Conservation (phyloP, 768 basidiomycete genomes). For the Krasilnikovozyma curviuscula region DNA sequence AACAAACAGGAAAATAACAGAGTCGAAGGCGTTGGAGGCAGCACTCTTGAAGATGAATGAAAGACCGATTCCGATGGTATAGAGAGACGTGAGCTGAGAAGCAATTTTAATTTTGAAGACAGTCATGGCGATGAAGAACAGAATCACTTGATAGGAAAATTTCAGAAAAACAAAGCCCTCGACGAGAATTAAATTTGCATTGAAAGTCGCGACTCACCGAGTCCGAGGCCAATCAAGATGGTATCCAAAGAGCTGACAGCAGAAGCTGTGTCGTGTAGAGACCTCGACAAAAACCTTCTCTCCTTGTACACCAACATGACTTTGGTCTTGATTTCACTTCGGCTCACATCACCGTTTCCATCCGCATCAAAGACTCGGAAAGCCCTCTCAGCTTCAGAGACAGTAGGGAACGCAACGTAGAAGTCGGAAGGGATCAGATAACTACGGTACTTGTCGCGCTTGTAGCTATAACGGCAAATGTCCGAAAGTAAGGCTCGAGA, state of each 20-base stretch:
- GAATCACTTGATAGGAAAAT: constrained; percentile 44
- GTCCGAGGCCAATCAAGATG: no score
- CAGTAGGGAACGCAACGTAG: constrained; percentile 44
- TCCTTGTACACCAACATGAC: constrained; percentile 58
- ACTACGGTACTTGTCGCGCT: constrained; percentile 32
- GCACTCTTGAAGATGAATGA: constrained; percentile 66
- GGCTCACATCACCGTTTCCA: constrained; percentile 54
- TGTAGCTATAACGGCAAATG: no score
- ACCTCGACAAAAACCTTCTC: constrained; percentile 51
- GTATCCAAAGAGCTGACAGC: neutral
- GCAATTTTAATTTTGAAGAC: constrained; percentile 41
- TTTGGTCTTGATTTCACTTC: constrained; percentile 51
- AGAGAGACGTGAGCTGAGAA: constrained; percentile 45
- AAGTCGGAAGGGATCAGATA: constrained; percentile 54
- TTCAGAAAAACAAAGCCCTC: no score
- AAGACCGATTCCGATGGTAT: constrained; percentile 49
- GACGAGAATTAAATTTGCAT: neutral
- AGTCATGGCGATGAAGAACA: constrained; percentile 43
- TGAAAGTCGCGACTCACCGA: no score
- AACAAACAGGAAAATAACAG: constrained; percentile 64
- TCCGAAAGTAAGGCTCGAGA: no score
- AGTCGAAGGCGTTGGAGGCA: constrained; percentile 52
- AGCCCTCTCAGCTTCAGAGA: constrained; percentile 40
- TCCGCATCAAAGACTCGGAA: constrained; percentile 51
- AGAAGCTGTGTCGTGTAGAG: constrained; percentile 14